Evolutionary conservation across 2,329 filamentous ascomycete genomes (phyloP).

Genomic region (Paracorniculantispora psalliotae): DNA sequence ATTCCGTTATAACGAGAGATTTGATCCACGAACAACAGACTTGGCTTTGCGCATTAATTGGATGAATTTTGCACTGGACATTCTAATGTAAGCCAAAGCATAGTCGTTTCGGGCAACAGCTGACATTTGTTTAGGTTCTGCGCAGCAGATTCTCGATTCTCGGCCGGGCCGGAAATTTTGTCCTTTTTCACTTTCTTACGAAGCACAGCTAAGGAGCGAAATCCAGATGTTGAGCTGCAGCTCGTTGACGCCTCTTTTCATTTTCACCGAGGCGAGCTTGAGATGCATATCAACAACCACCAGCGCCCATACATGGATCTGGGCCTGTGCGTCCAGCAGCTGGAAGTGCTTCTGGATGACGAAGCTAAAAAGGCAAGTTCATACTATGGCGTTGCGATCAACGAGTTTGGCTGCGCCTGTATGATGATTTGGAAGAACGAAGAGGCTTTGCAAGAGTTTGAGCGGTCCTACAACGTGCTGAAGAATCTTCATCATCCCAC

Average conservation of each 20-base stretch:
- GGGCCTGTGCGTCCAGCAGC: background rate
- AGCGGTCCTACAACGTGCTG: background rate
- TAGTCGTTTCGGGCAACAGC: background rate
- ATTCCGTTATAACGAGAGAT: background rate
- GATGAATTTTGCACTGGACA: background rate
- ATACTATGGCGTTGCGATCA: background rate
- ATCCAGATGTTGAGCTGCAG: background rate
- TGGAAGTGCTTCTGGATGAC: background rate
- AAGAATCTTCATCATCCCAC: background rate
- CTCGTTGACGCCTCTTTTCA: background rate
- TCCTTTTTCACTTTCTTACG: background rate
- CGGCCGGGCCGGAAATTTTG: background rate
- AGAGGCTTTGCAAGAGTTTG: background rate
- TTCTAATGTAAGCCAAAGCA: background rate
- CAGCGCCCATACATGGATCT: background rate
- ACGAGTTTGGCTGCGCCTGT: background rate
- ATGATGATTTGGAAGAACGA: background rate
- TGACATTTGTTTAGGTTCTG: background rate
- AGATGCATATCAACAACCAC: background rate
- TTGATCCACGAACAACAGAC: background rate
- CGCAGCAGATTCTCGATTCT: background rate
- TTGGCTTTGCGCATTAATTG: background rate
- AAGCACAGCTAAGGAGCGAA: background rate
- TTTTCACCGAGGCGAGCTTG: background rate
- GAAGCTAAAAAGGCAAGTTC: background rate